These are phyloP conservation scores for Agastache rugosa DNA, from an alignment of 257 asterid species.

Conservation along the genomic window DNA sequence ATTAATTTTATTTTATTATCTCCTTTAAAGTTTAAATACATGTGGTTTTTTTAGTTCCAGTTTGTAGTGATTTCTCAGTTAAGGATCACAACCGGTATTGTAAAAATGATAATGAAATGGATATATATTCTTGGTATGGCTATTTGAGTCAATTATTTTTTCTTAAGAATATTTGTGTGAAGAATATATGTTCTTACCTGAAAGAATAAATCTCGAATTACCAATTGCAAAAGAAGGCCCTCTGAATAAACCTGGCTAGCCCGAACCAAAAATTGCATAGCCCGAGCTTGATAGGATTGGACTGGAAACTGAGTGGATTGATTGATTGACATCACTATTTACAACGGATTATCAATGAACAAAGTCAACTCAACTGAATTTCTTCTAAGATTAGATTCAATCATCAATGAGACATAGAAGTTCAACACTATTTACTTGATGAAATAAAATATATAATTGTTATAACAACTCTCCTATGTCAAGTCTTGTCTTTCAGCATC, in stretches of 20 bases:
- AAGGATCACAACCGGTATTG: background rate
- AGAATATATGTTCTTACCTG: background rate
- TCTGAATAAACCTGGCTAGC: too few relatives aligned
- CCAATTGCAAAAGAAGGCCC: background rate
- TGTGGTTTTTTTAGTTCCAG: background rate
- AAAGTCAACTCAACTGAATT: background rate
- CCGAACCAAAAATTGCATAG: too few relatives aligned
- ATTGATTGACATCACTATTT: too few relatives aligned
- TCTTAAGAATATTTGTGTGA: background rate
- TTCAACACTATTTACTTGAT: background rate
- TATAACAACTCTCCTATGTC: background rate
- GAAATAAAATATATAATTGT: background rate
- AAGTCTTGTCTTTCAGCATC: background rate
- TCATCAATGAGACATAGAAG: background rate
- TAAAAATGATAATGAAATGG: background rate
- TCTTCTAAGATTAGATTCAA: background rate
- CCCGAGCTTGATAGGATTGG: too few relatives aligned
- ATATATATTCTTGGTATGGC: background rate
- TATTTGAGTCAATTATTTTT: background rate
- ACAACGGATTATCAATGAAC: background rate
- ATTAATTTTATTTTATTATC: background rate
- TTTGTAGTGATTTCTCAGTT: slow-evolving; percentile 15
- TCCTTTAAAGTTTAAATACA: background rate
- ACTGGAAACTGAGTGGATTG: background rate
- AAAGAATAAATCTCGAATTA: background rate